A percentile compares a stretch with the other conserved stretches of the same genome.
phyloP scores from a whole-genome alignment of 495 filamentous ascomycete species.

The Oidiodendron maius region DNA sequence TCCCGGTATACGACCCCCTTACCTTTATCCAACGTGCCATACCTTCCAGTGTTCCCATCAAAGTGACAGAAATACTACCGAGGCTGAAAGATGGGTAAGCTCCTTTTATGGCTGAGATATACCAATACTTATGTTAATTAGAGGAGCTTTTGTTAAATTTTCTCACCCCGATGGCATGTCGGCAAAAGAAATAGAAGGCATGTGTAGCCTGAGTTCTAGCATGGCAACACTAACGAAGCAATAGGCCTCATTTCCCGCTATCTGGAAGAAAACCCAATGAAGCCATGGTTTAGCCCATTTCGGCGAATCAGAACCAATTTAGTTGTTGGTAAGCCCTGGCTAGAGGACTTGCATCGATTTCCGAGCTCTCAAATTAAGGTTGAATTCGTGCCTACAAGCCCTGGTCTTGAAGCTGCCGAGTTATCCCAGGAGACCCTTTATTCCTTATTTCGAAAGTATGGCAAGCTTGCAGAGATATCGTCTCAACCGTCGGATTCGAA shows the following conservation, averaged over 20 bases:
- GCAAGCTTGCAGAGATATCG: conserved; percentile 77
- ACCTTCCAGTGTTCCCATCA: conserved; percentile 49
- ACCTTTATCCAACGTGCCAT: conserved; percentile 57
- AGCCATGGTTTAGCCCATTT: conserved; percentile 86
- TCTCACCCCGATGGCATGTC: conserved; percentile 47
- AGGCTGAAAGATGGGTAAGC: conserved; percentile 70
- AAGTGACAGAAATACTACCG: conserved; percentile 73
- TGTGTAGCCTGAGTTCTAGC: conserved; percentile 31
- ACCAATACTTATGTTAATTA: conserved; percentile 5
- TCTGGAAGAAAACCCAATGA: conserved; percentile 64
- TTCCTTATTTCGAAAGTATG: conserved; percentile 81
- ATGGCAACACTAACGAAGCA: no score
- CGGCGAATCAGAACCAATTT: conserved; percentile 58
- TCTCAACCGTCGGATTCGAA: conserved; percentile 80
- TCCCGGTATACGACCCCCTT: conserved; percentile 56
- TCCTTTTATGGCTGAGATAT: not conserved
- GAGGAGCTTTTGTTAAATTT: conserved; percentile 88
- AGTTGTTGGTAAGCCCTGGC: conserved; percentile 84
- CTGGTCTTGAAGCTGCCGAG: conserved; percentile 61
- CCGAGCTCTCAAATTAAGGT: conserved; percentile 70
- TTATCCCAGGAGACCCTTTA: conserved; percentile 86
- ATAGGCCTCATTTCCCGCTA: conserved; percentile 29
- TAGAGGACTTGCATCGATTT: conserved; percentile 84
- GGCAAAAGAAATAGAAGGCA: conserved; percentile 51
- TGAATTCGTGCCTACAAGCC: conserved; percentile 70